Evolutionary conservation across 2,329 filamentous ascomycete genomes (phyloP), one percentile per base, ranked within the genome.

Genomic region (Aspergillus ustus): DNA sequence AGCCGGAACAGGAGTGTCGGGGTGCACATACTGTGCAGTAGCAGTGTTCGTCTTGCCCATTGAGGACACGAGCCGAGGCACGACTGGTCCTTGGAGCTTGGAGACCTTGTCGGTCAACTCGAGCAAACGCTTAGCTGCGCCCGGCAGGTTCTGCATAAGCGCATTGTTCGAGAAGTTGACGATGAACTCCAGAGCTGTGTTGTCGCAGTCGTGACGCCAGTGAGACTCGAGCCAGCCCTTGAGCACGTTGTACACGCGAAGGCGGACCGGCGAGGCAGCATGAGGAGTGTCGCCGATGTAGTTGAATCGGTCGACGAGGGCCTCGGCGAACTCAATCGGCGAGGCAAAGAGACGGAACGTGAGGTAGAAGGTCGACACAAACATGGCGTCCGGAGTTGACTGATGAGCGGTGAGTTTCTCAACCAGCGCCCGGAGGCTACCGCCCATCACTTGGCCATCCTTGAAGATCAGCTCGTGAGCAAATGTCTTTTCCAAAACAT

Each of bases 181-280:
- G 65, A 99, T 96, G 52, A 91, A 81, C 0, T 85, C 82, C 8
- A 99, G 82, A 1, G 93, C 92, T 13, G 87, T 84, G 57, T 87
- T 86, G 73, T 99, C 95, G 11, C 89, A 88, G 62, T 92, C 87
- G 65, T 92, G 87, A 52, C 91, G 88, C 94, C 95, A 99, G 77
- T 99, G 93, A 7, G 91, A 95, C 79, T 98, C 95, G 20, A 99
- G 82, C 95, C 95, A 99, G 46, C 91, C 91, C 78, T 99, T 99
- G 83, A 99, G 92, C 60, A 93, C 89, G 74, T 99, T 98, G 81
- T 96, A 98, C 1, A 98, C 92, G 55, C 95, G 88, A 52, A 99
- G 82, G 54, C 93, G 89, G 22, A 98, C 94, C 0, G 94, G 92
- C 2, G 84, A 86, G 22, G 93, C 89, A 65, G 93, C 86, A 61